Base-by-base conservation (phyloP, 768 basidiomycete species). In the Mycena belliarum region DNA sequence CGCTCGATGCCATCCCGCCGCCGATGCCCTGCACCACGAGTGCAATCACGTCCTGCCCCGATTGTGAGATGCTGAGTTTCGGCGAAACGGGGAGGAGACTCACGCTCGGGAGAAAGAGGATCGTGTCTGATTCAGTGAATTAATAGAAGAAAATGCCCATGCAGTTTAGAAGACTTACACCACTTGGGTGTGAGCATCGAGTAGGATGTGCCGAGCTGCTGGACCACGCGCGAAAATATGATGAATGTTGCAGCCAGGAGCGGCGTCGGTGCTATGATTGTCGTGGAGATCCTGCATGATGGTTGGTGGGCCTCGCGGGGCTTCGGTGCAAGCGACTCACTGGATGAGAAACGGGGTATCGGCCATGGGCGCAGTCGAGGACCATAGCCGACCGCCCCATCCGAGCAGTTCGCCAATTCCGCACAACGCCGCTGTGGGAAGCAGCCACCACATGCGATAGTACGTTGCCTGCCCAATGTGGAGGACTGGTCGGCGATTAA, bases 231-330 rank as follows among this genome's bases (percentile, higher is more conserved):
- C 2, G 79, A 78, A 37, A 84, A n/a, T 16, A 38, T 4, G 4
- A 38, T 38, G 37, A n/a, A 38, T 6, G 18, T 38, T n/a, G 11
- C 37, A 18, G 84, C 85, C 6, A 85, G 67, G 11, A 86, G 71
- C 1, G 83, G 83, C 0, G 83, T 85, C 1, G 86, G 85, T 1
- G 76, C 81, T 10, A 85, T 56, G 45, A 85, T 80, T 0, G 80
- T 82, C 1, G 72, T 66, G 5, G 72, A 69, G 2, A 77, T 77
- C 55, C 80, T 80, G 23, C n/a, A n/a, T n/a, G n/a, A n/a, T n/a
- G n/a, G n/a, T n/a, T n/a, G n/a, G n/a, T n/a, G n/a, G n/a, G n/a
- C n/a, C n/a, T n/a, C n/a, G n/a, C n/a, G n/a, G n/a, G n/a, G n/a
- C n/a, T n/a, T n/a, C n/a, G n/a, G n/a, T n/a, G n/a, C n/a, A n/a